Conservation (phyloP, 768 basidiomycete species). For the Auriscalpium orientale region DNA sequence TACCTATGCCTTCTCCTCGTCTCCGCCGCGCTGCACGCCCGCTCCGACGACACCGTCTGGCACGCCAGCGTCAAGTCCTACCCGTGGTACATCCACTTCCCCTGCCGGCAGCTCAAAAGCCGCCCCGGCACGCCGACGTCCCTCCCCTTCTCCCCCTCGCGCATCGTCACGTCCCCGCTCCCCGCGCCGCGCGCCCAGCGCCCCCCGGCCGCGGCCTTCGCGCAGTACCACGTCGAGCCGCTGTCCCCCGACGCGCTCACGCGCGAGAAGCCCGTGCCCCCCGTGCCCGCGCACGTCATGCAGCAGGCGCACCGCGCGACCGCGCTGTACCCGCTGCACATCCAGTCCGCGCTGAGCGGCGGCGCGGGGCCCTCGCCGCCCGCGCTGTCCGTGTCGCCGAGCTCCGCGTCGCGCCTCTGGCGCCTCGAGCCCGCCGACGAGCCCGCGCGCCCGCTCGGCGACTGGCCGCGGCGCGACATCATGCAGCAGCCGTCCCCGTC, state of each 20-base stretch:
- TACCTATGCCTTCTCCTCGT: constrained; percentile 6
- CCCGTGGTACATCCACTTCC: constrained; percentile 8
- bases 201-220: constrained; percentile 3
- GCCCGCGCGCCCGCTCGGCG: constrained; percentile 8
- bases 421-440: neutral
- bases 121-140: neutral
- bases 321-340: constrained; percentile 3
- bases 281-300: neutral
- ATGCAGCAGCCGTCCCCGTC: constrained; percentile 5
- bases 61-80: constrained; percentile 6
- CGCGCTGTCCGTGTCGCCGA: neutral
- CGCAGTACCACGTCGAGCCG: neutral
- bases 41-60: constrained; percentile 6
- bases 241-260: neutral
- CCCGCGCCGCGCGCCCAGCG: constrained; percentile 10
- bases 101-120: constrained; percentile 1
- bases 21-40: constrained; percentile 7
- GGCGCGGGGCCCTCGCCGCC: neutral
- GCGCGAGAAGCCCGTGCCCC: neutral
- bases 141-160: neutral
- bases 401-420: neutral
- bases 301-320: neutral
- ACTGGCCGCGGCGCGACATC: constrained; percentile 15
- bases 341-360: constrained; percentile 7
- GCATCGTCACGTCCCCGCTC: neutral